phyloP scores from a whole-genome alignment of 345 rosid genomes.

The Capsella bursapastoris region DNA sequence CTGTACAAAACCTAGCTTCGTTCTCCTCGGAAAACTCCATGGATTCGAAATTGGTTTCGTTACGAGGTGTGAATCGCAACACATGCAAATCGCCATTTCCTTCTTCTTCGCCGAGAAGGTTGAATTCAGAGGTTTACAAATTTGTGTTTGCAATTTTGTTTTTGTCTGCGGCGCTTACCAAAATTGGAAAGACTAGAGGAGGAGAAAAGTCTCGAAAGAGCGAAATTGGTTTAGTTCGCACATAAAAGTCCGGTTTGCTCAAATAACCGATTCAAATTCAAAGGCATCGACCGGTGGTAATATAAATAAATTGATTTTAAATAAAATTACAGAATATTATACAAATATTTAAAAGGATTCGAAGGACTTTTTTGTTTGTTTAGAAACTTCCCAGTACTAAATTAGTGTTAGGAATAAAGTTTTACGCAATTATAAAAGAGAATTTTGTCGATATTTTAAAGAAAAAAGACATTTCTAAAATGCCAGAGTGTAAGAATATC shows the following conservation, averaged over 20 bases:
- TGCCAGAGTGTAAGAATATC: no score
- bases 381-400: no score
- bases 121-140: conserved; percentile 6
- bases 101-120: conserved; percentile 8
- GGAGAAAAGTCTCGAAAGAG: neutral
- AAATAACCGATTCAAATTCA: neutral
- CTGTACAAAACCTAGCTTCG: conserved; percentile 31
- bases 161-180: neutral
- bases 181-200: conserved; percentile 3
- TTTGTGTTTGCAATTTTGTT: neutral
- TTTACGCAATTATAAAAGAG: no score
- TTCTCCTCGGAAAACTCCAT: conserved; percentile 28
- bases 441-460: no score
- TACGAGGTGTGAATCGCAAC: conserved; percentile 39
- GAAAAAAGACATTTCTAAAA: no score
- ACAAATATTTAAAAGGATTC: no score
- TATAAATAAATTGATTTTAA: no score
- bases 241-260: neutral
- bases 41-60: conserved; percentile 33
- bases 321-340: no score
- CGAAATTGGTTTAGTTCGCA: conserved; percentile 13
- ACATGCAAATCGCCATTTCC: conserved; percentile 47
- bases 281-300: no score
- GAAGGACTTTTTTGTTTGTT: no score
- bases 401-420: no score